Conservation (phyloP, 2,329 filamentous ascomycete genomes). For the Xylaria sp. region DNA sequence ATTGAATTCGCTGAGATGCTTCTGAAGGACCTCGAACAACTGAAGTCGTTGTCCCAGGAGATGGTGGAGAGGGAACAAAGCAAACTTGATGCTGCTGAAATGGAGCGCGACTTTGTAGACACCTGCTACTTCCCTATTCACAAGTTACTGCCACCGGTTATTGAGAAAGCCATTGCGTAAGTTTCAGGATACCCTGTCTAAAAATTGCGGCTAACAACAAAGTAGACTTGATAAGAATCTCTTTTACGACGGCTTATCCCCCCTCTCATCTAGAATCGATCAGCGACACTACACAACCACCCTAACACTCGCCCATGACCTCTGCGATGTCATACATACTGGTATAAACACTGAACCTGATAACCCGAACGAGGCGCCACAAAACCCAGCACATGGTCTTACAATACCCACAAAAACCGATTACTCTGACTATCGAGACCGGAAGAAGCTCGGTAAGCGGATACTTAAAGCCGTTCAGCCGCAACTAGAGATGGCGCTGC, state of each 20-base stretch:
- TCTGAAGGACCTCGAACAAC: conserved; percentile 78
- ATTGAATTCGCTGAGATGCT: conserved; percentile 88
- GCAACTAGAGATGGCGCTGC: conserved; percentile 77
- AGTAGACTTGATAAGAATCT: conserved; percentile 73
- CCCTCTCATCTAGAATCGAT: conserved; percentile 63
- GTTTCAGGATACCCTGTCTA: conserved; percentile 53
- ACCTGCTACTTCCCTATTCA: conserved; percentile 91
- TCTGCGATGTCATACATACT: conserved; percentile 63
- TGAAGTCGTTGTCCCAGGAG: conserved; percentile 75
- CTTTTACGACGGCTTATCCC: conserved; percentile 63
- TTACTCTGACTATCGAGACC: conserved; percentile 78
- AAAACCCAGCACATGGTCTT: conserved; percentile 52
- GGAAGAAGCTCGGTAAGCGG: conserved; percentile 85
- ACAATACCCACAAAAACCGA: conserved; percentile 62
- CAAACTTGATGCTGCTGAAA: conserved; percentile 79
- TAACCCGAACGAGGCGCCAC: conserved; percentile 41
- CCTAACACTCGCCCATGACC: conserved; percentile 65
- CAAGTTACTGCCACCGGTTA: conserved; percentile 77
- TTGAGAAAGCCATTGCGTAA: conserved; percentile 84
- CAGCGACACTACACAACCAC: conserved; percentile 67
- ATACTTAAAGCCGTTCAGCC: conserved; percentile 87
- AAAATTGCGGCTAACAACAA: conserved; percentile 47
- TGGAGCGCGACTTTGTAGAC: conserved; percentile 83
- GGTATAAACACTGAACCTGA: conserved; percentile 60
- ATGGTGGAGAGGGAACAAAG: conserved; percentile 79